Conservation (phyloP, 129 eudicot species). For the Oenanthe sinensis region DNA sequence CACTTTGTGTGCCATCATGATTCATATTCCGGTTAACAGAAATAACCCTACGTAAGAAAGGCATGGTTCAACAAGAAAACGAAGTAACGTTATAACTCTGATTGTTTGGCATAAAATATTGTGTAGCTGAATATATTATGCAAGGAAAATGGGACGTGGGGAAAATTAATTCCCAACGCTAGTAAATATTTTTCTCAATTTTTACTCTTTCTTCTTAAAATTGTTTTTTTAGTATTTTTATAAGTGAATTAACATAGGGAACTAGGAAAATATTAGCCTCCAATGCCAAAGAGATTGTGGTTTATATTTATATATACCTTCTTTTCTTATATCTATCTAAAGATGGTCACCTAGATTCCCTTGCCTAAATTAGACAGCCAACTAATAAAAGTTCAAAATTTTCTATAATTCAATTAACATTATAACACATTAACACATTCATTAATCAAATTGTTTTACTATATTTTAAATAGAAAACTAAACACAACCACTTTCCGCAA, state of each 20-base stretch:
- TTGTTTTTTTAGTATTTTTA: too few species aligned
- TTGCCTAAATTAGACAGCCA: background rate
- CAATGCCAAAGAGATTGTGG: background rate
- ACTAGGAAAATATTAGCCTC: background rate
- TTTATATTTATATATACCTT: background rate
- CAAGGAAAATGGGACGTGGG: background rate
- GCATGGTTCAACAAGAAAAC: background rate
- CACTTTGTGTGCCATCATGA: background rate
- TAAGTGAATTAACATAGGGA: background rate
- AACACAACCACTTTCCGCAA: background rate
- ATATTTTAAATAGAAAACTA: background rate
- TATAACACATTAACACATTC: too few species aligned
- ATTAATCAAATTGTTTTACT: background rate
- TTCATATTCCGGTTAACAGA: background rate
- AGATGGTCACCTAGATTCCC: background rate
- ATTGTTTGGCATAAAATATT: background rate
- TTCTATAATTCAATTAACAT: background rate
- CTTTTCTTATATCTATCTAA: background rate
- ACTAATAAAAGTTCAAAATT: too few species aligned
- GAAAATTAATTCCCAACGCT: too few species aligned
- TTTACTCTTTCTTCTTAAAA: too few species aligned
- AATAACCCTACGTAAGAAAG: background rate
- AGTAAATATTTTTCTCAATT: too few species aligned
- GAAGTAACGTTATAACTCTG: background rate
- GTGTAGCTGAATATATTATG: background rate